phyloP scores from a whole-genome alignment of 495 filamentous ascomycete species.

The Bacidia rubella region DNA sequence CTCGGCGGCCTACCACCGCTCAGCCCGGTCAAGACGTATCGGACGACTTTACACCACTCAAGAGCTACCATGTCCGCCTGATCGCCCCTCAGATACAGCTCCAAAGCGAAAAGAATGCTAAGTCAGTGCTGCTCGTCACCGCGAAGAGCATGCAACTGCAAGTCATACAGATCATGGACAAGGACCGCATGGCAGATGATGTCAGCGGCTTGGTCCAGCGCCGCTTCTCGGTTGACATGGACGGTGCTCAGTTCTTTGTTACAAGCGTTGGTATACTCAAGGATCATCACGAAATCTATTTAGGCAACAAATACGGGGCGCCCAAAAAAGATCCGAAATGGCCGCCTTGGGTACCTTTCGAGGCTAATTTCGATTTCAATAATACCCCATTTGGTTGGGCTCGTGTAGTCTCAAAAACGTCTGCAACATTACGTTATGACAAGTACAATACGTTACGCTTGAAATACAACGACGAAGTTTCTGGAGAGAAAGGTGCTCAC shows the following conservation, averaged over 20 bases:
- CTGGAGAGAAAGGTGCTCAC: constrained; percentile 37
- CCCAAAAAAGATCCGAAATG: constrained; percentile 67
- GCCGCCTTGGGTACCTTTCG: constrained; percentile 96
- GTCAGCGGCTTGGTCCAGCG: constrained; percentile 91
- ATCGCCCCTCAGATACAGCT: constrained; percentile 96
- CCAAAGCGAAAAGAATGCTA: constrained; percentile 93
- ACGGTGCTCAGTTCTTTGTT: constrained; percentile 95
- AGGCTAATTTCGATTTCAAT: constrained; percentile 95
- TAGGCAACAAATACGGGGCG: constrained; percentile 83
- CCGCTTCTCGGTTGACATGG: constrained; percentile 85
- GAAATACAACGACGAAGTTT: constrained; percentile 94
- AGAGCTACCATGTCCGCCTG: constrained; percentile 83
- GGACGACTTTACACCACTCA: constrained; percentile 83
- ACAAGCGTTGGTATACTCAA: constrained; percentile 81
- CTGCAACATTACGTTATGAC: constrained; percentile 84
- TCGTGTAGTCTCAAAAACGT: constrained; percentile 86
- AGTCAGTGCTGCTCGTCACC: constrained; percentile 81
- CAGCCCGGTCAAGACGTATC: constrained; percentile 62
- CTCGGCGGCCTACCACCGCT: constrained; percentile 24
- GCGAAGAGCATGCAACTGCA: constrained; percentile 96
- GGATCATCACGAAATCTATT: constrained; percentile 78
- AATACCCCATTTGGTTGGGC: constrained; percentile 89
- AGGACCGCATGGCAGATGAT: constrained; percentile 77
- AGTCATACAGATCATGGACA: constrained; percentile 95
- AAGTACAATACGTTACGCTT: constrained; percentile 95